Conservation (phyloP, 2,329 filamentous ascomycete species). For the Botrytis paeoniae region DNA sequence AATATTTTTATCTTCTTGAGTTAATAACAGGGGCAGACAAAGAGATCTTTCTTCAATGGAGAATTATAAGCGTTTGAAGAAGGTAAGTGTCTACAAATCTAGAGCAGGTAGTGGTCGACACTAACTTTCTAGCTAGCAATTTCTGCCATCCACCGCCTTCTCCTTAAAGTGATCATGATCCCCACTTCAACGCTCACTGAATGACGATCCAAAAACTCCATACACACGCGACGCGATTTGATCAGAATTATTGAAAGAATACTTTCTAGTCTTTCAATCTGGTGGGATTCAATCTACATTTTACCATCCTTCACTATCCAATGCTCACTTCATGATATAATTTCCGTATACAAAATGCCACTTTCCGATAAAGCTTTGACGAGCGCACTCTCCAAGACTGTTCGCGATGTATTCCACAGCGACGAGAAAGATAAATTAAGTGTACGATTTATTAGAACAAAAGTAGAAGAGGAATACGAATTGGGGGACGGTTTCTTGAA, state of each 20-base stretch:
- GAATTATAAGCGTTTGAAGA: not conserved
- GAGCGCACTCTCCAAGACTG: conserved; percentile 21
- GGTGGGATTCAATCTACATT: not conserved
- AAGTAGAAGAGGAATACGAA: conserved; percentile 47
- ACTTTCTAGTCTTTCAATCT: not conserved
- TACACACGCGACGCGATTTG: conserved; percentile 19
- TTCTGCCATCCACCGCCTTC: conserved; percentile 10
- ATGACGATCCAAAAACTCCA: conserved; percentile 3
- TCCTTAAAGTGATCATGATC: not conserved
- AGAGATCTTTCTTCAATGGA: not conserved
- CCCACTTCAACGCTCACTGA: not conserved
- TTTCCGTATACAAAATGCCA: conserved; percentile 18
- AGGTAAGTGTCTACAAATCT: not conserved
- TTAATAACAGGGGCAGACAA: not conserved
- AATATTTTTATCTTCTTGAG: not conserved
- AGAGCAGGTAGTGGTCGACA: not conserved
- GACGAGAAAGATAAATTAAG: conserved; percentile 45
- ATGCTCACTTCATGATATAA: not conserved
- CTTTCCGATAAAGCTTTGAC: conserved; percentile 26
- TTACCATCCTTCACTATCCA: not conserved
- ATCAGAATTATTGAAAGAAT: not conserved
- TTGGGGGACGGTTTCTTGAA: conserved; percentile 53
- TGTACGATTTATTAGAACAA: conserved; percentile 56
- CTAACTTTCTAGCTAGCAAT: not conserved
- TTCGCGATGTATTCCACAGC: conserved; percentile 18